phyloP scores from a whole-genome alignment of 306 rosid genomes.

The Lagenaria siceraria region DNA sequence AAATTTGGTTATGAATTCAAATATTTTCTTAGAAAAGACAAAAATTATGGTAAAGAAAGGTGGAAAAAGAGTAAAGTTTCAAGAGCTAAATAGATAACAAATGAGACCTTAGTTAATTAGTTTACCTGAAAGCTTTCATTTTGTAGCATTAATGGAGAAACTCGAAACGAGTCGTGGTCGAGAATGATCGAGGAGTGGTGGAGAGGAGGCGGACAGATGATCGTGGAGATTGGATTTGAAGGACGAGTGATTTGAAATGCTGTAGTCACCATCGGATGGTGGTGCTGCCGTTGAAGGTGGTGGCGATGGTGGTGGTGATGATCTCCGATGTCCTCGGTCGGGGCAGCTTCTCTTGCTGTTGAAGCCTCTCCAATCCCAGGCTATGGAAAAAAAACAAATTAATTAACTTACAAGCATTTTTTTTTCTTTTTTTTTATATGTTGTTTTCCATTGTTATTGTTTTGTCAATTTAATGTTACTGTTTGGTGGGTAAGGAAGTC shows the following conservation, averaged over 20 bases:
- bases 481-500: neutral
- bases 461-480: neutral
- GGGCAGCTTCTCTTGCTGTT: conserved; percentile 30
- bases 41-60: no score
- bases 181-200: conserved; percentile 71
- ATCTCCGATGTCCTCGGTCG: conserved; percentile 33
- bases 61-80: neutral
- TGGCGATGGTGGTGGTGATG: conserved; percentile 30
- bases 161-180: conserved; percentile 56
- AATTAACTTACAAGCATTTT: neutral
- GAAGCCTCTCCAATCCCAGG: conserved; percentile 73
- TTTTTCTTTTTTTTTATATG: neutral
- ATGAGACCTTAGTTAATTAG: neutral
- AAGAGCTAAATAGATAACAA: neutral
- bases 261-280: conserved; percentile 14
- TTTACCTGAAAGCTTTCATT: conserved; percentile 66
- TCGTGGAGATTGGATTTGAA: conserved; percentile 58
- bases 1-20: no score
- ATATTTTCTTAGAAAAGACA: no score
- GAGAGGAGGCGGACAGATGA: conserved; percentile 66
- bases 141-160: conserved; percentile 65
- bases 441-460: neutral
- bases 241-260: conserved; percentile 66
- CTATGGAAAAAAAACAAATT: conserved; percentile 11
- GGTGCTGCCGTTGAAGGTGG: conserved; percentile 15